Conservation (phyloP, 2,329 filamentous ascomycete species). For the Penicillium olsonii region DNA sequence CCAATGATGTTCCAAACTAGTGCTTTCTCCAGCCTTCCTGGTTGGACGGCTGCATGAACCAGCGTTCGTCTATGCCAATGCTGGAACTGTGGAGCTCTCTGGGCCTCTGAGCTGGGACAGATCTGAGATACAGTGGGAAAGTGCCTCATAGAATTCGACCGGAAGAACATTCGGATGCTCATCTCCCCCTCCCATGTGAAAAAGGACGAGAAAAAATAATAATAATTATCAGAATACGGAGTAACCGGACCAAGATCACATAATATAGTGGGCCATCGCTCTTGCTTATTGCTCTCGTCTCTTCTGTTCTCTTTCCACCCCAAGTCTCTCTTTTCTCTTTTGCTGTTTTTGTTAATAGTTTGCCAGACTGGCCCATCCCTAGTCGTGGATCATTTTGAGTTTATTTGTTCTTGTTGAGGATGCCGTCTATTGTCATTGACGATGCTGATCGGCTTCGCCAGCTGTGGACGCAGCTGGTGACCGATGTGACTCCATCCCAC, state of each 20-base stretch:
- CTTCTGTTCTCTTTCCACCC: not conserved
- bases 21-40: not conserved
- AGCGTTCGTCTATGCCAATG: not conserved
- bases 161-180: not conserved
- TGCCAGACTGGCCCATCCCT: constrained; percentile 5
- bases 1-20: not conserved
- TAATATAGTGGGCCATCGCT: not conserved
- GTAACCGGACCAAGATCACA: not conserved
- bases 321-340: constrained; percentile 1
- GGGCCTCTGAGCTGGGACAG: not conserved
- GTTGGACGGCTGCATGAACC: not conserved
- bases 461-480: constrained; percentile 11
- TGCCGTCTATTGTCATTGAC: constrained; percentile 13
- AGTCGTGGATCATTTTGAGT: constrained; percentile 4
- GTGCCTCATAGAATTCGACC: not conserved
- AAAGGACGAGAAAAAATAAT: not conserved
- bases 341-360: not conserved
- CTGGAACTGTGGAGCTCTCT: not conserved
- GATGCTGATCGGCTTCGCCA: constrained; percentile 15
- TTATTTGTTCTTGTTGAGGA: constrained; percentile 2
- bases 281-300: not conserved
- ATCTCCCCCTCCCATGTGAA: not conserved
- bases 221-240: too few relatives aligned
- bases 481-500: constrained; percentile 14
- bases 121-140: not conserved